phyloP scores from a whole-genome alignment of 2,329 filamentous ascomycete genomes.

The Celoporthe dispersa region DNA sequence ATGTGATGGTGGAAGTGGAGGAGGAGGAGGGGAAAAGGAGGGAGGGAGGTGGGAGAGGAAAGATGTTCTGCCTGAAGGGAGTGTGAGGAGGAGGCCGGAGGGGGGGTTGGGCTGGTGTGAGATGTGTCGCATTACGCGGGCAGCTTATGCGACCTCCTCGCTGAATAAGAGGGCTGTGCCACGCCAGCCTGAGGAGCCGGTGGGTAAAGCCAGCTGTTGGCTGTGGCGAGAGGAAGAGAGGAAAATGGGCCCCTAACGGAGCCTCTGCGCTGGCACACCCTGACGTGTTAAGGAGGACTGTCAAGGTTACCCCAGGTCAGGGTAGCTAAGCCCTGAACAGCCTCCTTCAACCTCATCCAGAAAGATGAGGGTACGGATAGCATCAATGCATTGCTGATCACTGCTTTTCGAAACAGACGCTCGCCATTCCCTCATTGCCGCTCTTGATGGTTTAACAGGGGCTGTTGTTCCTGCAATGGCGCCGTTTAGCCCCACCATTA shows the following conservation, averaged over 20 bases:
- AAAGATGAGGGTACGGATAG: neutral
- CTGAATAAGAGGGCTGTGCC: slow-evolving; percentile 5
- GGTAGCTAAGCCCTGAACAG: neutral
- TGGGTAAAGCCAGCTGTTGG: neutral
- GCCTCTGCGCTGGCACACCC: neutral
- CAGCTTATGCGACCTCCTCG: neutral
- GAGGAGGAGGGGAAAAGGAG: neutral
- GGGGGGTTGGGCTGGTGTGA: neutral
- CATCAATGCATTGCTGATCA: neutral
- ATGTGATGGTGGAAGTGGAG: neutral
- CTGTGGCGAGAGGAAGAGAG: neutral
- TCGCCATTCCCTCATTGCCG: neutral
- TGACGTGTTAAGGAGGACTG: neutral
- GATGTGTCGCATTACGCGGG: slow-evolving; percentile 2
- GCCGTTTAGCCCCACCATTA: neutral
- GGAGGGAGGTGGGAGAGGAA: neutral
- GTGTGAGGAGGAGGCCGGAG: neutral
- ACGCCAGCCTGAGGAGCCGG: neutral
- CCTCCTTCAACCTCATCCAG: neutral
- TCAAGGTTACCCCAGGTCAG: neutral
- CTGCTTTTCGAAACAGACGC: neutral
- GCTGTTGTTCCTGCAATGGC: neutral
- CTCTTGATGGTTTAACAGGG: neutral
- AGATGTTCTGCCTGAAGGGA: slow-evolving; percentile 1
- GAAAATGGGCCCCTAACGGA: neutral